Base-by-base conservation (phyloP, 2,329 filamentous ascomycete species). In the Trichoderma koningii region DNA sequence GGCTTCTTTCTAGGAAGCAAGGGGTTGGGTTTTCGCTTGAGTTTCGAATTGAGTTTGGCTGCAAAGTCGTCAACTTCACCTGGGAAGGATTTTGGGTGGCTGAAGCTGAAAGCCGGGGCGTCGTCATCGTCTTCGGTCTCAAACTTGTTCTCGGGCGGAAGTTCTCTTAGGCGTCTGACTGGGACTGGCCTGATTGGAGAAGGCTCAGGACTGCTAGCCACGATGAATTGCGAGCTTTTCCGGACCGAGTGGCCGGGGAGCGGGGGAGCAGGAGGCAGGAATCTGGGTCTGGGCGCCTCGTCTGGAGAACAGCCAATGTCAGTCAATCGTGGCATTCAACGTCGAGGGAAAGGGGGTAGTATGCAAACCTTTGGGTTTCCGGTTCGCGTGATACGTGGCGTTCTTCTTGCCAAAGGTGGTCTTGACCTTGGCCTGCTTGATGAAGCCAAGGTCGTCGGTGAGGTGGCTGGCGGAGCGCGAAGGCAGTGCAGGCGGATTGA, bases 361-460 rank as follows among this genome's bases (percentile, higher is more conserved):
- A 9, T 41, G 45, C 47, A 9, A 34, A 70, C 61, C 50, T 59
- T 30, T 41, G 61, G 30, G 42, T 28, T 60, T 26, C 17, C 48
- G 63, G 42, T 12, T 48, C 28, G 68, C 67, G 52, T 73, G 73
- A 3, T 70, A 74, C 23, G 66, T 68, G 19, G 62, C 48, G 9
- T 38, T 52, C 19, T 57, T 69, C 17, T 65, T 73, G n/a, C 64
- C 67, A 63, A 76, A 77, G 6, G 68, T 77, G 1, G 23, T 0
- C 45, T 68, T 76, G 48, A 66, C 44, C 1, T 44, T 65, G 21
- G 45, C 65, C 7, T 42, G 57, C 47, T 66, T 73, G 12, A 60
- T 61, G 17, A 76, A 76, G 3, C 72, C 74, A 4, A 38, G 55
- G n/a, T 69, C 30, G 30, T 71, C 50, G n/a, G 15, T 66, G 6